phyloP scores from a whole-genome alignment of 2,329 filamentous ascomycete species.

The Aspergillus floridensis region DNA sequence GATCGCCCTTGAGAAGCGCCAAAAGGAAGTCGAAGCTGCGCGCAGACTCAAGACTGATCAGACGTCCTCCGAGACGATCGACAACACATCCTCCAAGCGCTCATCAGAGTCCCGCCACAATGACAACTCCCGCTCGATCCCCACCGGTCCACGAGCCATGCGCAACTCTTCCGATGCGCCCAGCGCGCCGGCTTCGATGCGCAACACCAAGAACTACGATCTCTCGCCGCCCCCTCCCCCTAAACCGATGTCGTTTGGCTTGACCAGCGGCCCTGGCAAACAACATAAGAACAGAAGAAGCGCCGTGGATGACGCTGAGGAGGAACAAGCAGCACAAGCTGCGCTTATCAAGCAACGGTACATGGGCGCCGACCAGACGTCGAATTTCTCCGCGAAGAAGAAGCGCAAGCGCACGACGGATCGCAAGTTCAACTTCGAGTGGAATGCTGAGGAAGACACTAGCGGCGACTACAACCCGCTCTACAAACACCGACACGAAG shows the following conservation, averaged over 20 bases:
- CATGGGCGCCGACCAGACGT: slow-evolving; percentile 86
- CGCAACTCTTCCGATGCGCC: slow-evolving; percentile 49
- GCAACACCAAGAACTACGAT: slow-evolving; percentile 48
- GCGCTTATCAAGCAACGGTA: slow-evolving; percentile 76
- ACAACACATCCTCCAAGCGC: slow-evolving; percentile 20
- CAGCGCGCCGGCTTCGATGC: slow-evolving; percentile 55
- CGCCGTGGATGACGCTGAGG: slow-evolving; percentile 45
- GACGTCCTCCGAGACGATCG: slow-evolving; percentile 22
- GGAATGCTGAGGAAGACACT: slow-evolving; percentile 93
- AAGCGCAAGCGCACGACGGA: slow-evolving; percentile 90
- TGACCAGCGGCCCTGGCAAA: background rate
- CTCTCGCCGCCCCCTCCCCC: slow-evolving; percentile 51
- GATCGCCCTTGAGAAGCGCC: slow-evolving; percentile 72
- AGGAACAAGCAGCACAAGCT: slow-evolving; percentile 65
- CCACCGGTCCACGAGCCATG: slow-evolving; percentile 71
- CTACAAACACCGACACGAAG: slow-evolving; percentile 66
- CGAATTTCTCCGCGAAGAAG: slow-evolving; percentile 91
- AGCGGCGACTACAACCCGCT: slow-evolving; percentile 78
- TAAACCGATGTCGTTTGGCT: slow-evolving; percentile 18
- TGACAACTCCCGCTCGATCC: slow-evolving; percentile 46
- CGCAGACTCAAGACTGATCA: slow-evolving; percentile 49
- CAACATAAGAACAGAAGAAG: background rate
- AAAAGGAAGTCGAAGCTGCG: slow-evolving; percentile 67
- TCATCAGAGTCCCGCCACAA: slow-evolving; percentile 19
- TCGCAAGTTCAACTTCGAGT: slow-evolving; percentile 98